These are phyloP conservation scores for Boletus rubroflammeus DNA, from an alignment of 768 basidiomycete genomes.

Conservation along the genomic window DNA sequence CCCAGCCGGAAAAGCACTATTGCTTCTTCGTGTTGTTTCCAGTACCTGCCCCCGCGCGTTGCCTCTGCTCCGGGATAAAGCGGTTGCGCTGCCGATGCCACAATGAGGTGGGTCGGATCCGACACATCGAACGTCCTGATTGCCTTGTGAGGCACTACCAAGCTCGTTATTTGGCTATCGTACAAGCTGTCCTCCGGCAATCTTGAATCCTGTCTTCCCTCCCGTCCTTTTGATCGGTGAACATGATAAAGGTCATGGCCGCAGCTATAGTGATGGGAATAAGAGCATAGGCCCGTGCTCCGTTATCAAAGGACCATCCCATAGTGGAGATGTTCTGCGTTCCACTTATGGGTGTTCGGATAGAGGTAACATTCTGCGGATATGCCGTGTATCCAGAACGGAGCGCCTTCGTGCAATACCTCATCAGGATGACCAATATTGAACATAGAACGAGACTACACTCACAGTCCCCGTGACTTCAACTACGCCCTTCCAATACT, in stretches of 20 bases:
- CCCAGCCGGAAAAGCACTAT: not conserved
- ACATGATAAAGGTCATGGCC: not conserved
- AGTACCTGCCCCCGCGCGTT: not conserved
- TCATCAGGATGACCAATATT: not conserved
- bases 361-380: not conserved
- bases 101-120: not conserved
- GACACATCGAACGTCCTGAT: not conserved
- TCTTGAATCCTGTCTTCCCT: not conserved
- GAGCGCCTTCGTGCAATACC: not conserved
- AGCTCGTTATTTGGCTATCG: too few relatives aligned
- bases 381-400: not conserved
- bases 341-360: not conserved
- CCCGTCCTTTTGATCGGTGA: not conserved
- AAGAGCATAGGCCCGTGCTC: not conserved
- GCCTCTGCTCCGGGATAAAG: not conserved
- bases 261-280: not conserved
- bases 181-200: fast-evolving
- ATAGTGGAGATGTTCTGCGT: not conserved
- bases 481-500: not conserved
- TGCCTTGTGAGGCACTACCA: not conserved
- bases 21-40: not conserved
- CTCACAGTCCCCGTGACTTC: not conserved
- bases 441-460: not conserved
- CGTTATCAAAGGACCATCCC: not conserved
- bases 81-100: not conserved